phyloP scores from a whole-genome alignment of 1,284 basidiomycete species.

The Boletus hoseneyae region DNA sequence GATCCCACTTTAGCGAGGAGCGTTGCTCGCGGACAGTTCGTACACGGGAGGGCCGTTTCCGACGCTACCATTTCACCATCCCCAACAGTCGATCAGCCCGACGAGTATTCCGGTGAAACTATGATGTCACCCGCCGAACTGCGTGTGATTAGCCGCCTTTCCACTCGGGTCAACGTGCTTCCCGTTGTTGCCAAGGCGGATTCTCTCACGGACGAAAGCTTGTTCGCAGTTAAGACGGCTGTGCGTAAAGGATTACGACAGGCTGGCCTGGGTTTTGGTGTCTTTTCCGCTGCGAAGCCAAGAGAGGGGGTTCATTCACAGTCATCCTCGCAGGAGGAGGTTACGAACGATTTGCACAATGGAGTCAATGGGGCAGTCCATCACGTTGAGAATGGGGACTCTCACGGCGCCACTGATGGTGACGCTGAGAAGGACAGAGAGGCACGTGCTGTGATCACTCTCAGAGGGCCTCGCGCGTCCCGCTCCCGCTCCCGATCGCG shows the following conservation, averaged over 20 bases:
- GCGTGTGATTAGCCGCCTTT: constrained; percentile 68
- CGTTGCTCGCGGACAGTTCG: constrained; percentile 44
- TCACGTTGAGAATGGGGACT: constrained; percentile 26
- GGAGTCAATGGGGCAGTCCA: constrained; percentile 24
- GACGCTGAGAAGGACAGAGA: constrained; percentile 49
- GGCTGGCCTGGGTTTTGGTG: constrained; percentile 67
- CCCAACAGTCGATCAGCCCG: constrained; percentile 41
- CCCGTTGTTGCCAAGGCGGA: constrained; percentile 76
- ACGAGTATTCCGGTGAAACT: constrained; percentile 45
- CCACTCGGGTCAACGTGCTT: constrained; percentile 68
- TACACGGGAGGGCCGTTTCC: constrained; percentile 54
- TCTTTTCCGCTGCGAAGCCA: constrained; percentile 51
- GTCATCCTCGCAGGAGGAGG: constrained; percentile 19
- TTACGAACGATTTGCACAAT: constrained; percentile 24
- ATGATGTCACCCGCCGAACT: constrained; percentile 74
- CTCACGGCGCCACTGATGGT: constrained; percentile 29
- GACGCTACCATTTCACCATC: constrained; percentile 53
- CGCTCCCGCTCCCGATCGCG: constrained; percentile 72
- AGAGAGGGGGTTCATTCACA: constrained; percentile 18
- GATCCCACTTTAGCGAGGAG: constrained; percentile 64
- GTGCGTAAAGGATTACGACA: constrained; percentile 60
- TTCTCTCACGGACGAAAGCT: constrained; percentile 70
- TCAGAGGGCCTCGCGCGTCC: constrained; percentile 43
- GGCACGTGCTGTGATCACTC: constrained; percentile 70
- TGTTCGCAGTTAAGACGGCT: constrained; percentile 62